Evolutionary conservation across 176 grass and related monocot genomes (phyloP).

Genomic region (Ananas comosus): DNA sequence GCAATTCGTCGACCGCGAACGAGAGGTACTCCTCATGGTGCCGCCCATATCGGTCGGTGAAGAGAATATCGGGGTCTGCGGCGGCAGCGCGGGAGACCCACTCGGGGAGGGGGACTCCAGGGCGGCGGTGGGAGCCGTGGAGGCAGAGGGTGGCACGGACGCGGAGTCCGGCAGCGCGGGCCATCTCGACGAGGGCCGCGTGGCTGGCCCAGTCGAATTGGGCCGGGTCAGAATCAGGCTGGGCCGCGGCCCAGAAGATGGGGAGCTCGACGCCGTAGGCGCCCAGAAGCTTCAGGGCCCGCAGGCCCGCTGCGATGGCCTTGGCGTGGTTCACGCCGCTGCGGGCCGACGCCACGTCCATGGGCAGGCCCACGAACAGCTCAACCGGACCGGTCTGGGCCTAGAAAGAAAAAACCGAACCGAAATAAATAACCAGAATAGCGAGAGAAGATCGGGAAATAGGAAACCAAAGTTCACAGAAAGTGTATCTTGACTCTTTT

Average conservation of each 20-base stretch:
- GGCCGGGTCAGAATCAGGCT: constrained; percentile 35
- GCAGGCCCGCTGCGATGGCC: constrained; percentile 52
- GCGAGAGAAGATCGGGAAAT: not conserved
- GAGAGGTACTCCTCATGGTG: constrained; percentile 54
- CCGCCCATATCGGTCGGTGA: constrained; percentile 35
- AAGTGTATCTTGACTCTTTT: no score
- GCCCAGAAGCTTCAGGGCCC: constrained; percentile 60
- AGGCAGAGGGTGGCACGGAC: constrained; percentile 56
- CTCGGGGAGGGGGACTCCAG: constrained; percentile 26
- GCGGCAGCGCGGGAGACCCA: constrained; percentile 37
- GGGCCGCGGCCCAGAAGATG: constrained; percentile 61
- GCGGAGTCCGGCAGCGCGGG: constrained; percentile 44
- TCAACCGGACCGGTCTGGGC: constrained; percentile 27
- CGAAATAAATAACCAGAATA: not conserved
- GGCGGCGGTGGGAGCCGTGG: constrained; percentile 29
- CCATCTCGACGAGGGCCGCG: constrained; percentile 58
- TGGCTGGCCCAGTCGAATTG: constrained; percentile 47
- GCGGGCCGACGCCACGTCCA: constrained; percentile 45
- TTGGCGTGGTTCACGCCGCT: constrained; percentile 34
- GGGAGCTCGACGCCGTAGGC: constrained; percentile 80
- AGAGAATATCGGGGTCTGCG: constrained; percentile 55
- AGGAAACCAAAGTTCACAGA: not conserved
- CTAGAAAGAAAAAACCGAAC: constrained; percentile 10
- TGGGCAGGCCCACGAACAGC: constrained; percentile 67
- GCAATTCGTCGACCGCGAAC: constrained; percentile 71